These are phyloP conservation scores for Pluteus cervinus DNA, from an alignment of 768 basidiomycete species.

Conservation along the genomic window DNA sequence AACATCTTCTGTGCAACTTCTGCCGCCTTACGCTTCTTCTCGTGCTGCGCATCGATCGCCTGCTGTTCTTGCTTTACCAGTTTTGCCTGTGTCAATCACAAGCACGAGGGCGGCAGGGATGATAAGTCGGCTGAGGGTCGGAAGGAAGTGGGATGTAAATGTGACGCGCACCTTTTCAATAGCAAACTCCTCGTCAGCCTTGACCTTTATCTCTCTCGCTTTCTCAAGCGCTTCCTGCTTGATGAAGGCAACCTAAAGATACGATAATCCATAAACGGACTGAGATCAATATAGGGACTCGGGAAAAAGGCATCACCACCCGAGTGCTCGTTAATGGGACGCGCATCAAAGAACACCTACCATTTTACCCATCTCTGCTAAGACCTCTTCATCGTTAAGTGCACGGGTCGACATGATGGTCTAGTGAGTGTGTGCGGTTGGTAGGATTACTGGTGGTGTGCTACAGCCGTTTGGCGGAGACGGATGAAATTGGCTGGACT, in stretches of 20 bases:
- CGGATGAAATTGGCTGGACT: too few species aligned
- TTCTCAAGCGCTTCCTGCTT: constrained; percentile 98
- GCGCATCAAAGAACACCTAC: constrained; percentile 45
- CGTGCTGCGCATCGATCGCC: constrained; percentile 89
- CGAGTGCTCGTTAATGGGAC: constrained; percentile 7
- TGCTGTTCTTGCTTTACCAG: constrained; percentile 95
- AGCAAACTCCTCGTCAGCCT: constrained; percentile 98
- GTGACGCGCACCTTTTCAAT: constrained; percentile 78
- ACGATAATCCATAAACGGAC: constrained; percentile 1
- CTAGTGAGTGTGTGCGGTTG: too few species aligned
- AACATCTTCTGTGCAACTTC: constrained; percentile 97
- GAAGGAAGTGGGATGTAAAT: background rate
- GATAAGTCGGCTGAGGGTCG: constrained; percentile 5
- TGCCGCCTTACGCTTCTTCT: constrained; percentile 93
- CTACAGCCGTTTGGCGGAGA: too few species aligned
- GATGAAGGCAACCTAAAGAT: constrained; percentile 86
- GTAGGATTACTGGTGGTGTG: too few species aligned
- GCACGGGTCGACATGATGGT: constrained; percentile 62
- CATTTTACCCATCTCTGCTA: constrained; percentile 99
- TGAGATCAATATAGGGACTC: background rate
- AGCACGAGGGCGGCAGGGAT: background rate
- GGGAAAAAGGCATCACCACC: too few species aligned
- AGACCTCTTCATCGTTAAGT: constrained; percentile 91
- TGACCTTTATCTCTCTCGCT: constrained; percentile 92
- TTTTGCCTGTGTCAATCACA: constrained; percentile 70